A percentile compares a stretch with the other conserved stretches of the same genome.
Evolutionary conservation across 768 basidiomycete species (phyloP).

Genomic region (Coprinopsis cinerea): DNA sequence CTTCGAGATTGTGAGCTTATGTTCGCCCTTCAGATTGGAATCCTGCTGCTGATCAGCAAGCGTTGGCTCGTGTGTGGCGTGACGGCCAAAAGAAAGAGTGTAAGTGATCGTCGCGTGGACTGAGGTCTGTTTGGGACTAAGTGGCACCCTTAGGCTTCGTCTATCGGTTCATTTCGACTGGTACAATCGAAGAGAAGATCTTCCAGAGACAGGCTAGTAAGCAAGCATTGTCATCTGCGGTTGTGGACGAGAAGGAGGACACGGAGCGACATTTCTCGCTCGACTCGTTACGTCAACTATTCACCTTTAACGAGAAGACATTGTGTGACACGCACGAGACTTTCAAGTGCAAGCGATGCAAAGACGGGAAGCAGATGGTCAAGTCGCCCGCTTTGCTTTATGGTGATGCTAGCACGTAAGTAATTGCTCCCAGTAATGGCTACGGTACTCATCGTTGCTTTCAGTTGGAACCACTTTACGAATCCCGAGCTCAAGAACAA

Average conservation of each 20-base stretch:
- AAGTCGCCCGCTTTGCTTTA: constrained; percentile 87
- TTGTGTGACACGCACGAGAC: constrained; percentile 95
- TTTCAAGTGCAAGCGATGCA: constrained; percentile 93
- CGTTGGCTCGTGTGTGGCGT: constrained; percentile 97
- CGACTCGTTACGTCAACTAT: constrained; percentile 84
- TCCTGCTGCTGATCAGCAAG: constrained; percentile 97
- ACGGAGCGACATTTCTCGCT: constrained; percentile 92
- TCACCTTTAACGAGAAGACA: constrained; percentile 84
- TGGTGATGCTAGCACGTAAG: constrained; percentile 96
- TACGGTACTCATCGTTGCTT: background rate
- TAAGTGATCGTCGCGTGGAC: constrained; percentile 33
- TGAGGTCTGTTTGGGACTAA: background rate
- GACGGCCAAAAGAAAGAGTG: constrained; percentile 99
- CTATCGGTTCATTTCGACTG: constrained; percentile 95
- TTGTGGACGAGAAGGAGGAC: constrained; percentile 96
- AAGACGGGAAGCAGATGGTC: constrained; percentile 73
- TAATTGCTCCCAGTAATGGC: constrained; percentile 16
- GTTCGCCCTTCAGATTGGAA: constrained; percentile 74
- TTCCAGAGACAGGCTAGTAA: constrained; percentile 97
- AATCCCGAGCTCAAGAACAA: constrained; percentile 84
- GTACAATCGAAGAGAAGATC: constrained; percentile 98
- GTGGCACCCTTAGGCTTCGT: constrained; percentile 67
- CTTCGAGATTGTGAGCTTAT: background rate
- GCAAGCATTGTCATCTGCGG: constrained; percentile 94
- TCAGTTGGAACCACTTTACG: constrained; percentile 96